Evolutionary conservation across 2,329 filamentous ascomycete genomes (phyloP).

Genomic region (Stenocarpella maydis): DNA sequence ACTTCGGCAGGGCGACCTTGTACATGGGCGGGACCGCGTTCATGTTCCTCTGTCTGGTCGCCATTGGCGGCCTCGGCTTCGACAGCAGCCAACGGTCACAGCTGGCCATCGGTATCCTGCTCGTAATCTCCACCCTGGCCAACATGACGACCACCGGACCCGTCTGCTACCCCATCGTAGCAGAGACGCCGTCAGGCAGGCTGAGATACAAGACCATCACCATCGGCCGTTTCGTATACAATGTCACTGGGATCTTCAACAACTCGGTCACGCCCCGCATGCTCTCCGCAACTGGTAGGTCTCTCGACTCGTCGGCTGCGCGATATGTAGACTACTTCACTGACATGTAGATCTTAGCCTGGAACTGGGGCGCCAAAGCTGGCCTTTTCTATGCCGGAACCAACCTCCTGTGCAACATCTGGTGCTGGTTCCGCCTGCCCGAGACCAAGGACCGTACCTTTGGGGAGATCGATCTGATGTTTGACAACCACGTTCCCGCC

Average conservation of each 20-base stretch:
- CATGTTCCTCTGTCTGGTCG: conserved; percentile 49
- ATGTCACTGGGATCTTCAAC: conserved; percentile 39
- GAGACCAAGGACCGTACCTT: conserved; percentile 41
- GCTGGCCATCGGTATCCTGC: conserved; percentile 45
- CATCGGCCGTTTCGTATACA: conserved; percentile 41
- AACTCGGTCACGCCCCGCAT: conserved; percentile 42
- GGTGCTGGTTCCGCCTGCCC: conserved; percentile 44
- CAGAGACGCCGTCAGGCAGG: conserved; percentile 39
- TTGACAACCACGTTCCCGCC: conserved; percentile 38
- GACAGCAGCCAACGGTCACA: conserved; percentile 37
- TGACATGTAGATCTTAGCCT: conserved; percentile 31
- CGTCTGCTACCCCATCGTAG: conserved; percentile 41
- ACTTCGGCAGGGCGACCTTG: conserved; percentile 50
- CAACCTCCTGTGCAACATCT: conserved; percentile 42
- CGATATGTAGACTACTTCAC: not conserved
- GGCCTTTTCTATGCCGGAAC: conserved; percentile 43
- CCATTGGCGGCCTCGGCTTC: conserved; percentile 46
- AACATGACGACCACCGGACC: conserved; percentile 48
- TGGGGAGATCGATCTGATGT: conserved; percentile 40
- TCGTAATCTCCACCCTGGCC: conserved; percentile 43
- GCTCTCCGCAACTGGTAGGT: conserved; percentile 40
- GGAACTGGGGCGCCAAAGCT: conserved; percentile 44
- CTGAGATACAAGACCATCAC: conserved; percentile 41
- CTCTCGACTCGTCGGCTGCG: too few relatives aligned
- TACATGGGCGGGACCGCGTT: conserved; percentile 50